Conservation (phyloP, 148 eudicot genomes). For the Mesembryanthemum crystallinum region DNA sequence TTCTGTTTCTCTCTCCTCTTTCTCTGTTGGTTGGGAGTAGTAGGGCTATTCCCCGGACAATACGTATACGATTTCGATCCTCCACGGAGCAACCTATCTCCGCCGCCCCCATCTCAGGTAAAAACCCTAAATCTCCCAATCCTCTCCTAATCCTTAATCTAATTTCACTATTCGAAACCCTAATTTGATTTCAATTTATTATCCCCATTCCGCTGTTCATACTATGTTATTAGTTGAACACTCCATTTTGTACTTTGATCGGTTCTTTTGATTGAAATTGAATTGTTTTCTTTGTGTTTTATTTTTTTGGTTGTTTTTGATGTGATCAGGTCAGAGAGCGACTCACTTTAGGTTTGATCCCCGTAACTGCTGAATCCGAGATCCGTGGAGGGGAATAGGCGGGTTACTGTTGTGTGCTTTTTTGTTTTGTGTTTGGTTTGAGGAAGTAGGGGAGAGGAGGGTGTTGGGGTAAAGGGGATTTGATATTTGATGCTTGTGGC, state of each 20-base stretch:
- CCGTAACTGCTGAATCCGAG: slow-evolving; percentile 11
- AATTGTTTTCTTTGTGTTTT: neutral
- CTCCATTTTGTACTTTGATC: slow-evolving; percentile 5
- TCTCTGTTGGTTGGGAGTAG: slow-evolving; percentile 9
- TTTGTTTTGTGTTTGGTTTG: neutral
- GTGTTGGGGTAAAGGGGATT: neutral
- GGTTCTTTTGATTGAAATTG: neutral
- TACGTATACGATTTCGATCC: slow-evolving; percentile 1
- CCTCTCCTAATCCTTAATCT: neutral
- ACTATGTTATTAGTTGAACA: neutral
- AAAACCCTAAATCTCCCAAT: slow-evolving; percentile 19
- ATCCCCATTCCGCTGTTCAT: neutral
- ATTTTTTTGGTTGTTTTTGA: neutral
- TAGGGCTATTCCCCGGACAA: slow-evolving; percentile 8
- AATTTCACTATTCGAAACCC: neutral
- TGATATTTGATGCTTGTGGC: slow-evolving; percentile 52
- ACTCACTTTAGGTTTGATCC: neutral
- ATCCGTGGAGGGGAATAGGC: slow-evolving; percentile 22
- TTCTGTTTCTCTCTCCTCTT: slow-evolving; percentile 24
- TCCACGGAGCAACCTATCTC: slow-evolving; percentile 3
- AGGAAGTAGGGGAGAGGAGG: neutral
- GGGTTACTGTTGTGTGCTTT: slow-evolving; percentile 1
- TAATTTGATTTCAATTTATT: neutral
- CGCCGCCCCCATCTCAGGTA: slow-evolving; percentile 9
- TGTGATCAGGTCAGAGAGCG: slow-evolving; percentile 32